These are phyloP conservation scores for Grifola frondosa DNA, from an alignment of 1,284 basidiomycete species.

Conservation along the genomic window DNA sequence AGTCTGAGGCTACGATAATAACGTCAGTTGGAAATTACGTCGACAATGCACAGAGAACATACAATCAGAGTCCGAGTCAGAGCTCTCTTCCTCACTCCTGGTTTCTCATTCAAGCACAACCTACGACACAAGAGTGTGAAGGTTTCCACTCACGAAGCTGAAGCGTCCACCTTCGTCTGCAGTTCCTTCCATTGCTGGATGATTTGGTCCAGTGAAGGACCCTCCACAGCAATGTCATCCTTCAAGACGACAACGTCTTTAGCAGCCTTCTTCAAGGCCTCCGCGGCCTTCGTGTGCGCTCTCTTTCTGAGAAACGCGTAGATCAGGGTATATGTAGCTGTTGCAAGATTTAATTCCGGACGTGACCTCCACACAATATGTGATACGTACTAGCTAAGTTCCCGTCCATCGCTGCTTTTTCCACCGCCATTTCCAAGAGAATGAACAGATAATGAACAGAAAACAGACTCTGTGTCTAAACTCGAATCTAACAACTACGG, in stretches of 20 bases:
- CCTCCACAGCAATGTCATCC: constrained; percentile 47
- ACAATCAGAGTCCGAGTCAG: constrained; percentile 25
- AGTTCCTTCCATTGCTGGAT: constrained; percentile 58
- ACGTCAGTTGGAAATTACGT: constrained; percentile 14
- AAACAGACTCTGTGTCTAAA: constrained; percentile 2
- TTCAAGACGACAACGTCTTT: constrained; percentile 57
- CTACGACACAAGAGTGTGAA: not conserved
- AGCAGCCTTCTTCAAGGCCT: constrained; percentile 54
- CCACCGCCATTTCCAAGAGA: constrained; percentile 8
- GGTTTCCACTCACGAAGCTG: constrained; percentile 14
- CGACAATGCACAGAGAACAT: constrained; percentile 1
- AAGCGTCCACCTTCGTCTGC: constrained; percentile 21
- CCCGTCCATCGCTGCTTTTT: constrained; percentile 16
- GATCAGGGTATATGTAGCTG: constrained; percentile 72
- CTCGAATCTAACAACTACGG: not conserved
- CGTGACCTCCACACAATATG: too few species aligned
- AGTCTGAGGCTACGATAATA: constrained; percentile 2
- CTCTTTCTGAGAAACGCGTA: constrained; percentile 68
- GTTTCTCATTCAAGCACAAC: not conserved
- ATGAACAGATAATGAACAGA: not conserved
- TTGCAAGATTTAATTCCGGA: too few species aligned
- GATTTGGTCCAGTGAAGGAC: constrained; percentile 59
- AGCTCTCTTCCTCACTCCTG: constrained; percentile 18
- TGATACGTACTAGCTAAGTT: constrained; percentile 25
- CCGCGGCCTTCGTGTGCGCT: constrained; percentile 62